phyloP scores from a whole-genome alignment of 768 basidiomycete species.

The Russula olivacea region DNA sequence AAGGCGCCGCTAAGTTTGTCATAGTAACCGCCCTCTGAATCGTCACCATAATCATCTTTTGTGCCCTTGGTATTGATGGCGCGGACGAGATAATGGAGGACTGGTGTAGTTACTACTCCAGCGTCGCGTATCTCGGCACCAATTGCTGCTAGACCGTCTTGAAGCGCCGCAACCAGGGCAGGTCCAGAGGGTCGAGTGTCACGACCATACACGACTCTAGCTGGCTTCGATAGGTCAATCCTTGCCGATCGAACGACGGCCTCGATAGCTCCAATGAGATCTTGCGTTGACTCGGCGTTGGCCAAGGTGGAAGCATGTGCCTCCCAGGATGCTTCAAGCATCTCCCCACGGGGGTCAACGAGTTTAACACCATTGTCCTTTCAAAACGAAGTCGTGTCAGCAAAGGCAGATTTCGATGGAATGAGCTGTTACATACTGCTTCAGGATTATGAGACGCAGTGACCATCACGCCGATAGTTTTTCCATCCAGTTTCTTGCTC shows the following conservation, averaged over 20 bases:
- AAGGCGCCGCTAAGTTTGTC: constrained; percentile 76
- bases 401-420: constrained; percentile 25
- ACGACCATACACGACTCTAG: constrained; percentile 82
- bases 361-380: constrained; percentile 99
- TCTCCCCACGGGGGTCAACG: constrained; percentile 95
- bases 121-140: constrained; percentile 64
- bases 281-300: constrained; percentile 70
- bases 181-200: constrained; percentile 91
- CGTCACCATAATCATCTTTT: constrained; percentile 70
- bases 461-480: constrained; percentile 95
- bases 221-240: constrained; percentile 74
- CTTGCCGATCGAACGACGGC: constrained; percentile 54
- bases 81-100: constrained; percentile 91
- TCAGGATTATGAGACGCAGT: constrained; percentile 99
- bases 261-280: constrained; percentile 62
- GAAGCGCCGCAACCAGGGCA: constrained; percentile 65
- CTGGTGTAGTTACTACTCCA: constrained; percentile 88
- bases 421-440: constrained; percentile 42
- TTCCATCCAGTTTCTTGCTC: constrained; percentile 88
- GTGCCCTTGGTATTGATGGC: constrained; percentile 83
- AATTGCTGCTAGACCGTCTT: constrained; percentile 76
- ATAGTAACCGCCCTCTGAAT: constrained; percentile 79
- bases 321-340: constrained; percentile 95
- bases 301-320: constrained; percentile 77
- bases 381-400: constrained; percentile 12